Base-by-base conservation (phyloP, 768 basidiomycete genomes). In the Lactifluus hygrophoroides region DNA sequence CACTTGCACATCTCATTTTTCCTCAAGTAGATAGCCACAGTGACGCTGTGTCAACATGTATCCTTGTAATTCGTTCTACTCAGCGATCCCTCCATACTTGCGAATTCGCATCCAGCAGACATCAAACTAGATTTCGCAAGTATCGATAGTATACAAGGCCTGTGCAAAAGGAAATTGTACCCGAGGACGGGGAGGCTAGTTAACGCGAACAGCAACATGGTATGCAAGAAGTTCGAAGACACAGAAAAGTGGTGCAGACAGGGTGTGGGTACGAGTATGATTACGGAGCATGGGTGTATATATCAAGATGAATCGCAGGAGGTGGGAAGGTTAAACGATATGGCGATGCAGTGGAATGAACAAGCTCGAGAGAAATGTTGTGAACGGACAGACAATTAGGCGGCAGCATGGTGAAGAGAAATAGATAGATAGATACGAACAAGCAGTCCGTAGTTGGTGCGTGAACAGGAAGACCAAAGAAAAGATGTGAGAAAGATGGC, bases 191-290 rank as follows among this genome's bases (percentile, higher is more conserved):
- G 63, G 67, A 66, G 67, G 60, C 68, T 66, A 66, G 68, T 60
- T 37, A 62, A 49, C 47, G 46, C 34, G 27, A 48, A 54, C 57
- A 59, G 57, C 28, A 59, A 66, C 69, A 69, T 69, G 66, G 56
- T 66, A 69, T 69, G 69, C 68, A 67, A 67, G 68, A 68, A 61
- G 60, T 61, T 60, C 51, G 25, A 53, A 62, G 54, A 61, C 60
- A 65, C 59, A 55, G 62, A 38, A 57, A 43, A 54, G 54, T 55
- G 56, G 42, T 62, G 68, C 65, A 64, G 35, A 63, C 54, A 62
- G 38, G 54, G 50, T 46, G 57, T 60, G 64, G 54, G 58, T 63
- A 63, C 65, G 62, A 66, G 62, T 66, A 65, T 64, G 64, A 64
- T 55, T 63, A 65, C 60, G 61, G 66, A 60, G 32, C 51, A 52